These are phyloP conservation scores for Boletellus sp. DNA, from an alignment of 768 basidiomycete genomes.

Conservation along the genomic window DNA sequence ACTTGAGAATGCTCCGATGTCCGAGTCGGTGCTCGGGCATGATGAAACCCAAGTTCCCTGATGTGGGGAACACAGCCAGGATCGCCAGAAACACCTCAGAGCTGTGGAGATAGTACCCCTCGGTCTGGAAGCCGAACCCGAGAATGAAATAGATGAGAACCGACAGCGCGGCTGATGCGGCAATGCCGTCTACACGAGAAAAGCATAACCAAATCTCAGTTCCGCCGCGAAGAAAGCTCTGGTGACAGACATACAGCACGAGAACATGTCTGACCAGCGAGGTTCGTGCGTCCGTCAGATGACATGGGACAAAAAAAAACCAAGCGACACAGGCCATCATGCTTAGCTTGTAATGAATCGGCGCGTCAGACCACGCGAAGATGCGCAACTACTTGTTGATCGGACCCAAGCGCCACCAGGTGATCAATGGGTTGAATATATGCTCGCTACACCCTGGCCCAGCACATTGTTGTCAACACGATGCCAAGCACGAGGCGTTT, in stretches of 20 bases:
- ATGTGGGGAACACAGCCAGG: constrained; percentile 67
- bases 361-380: constrained; percentile 74
- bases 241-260: constrained; percentile 39
- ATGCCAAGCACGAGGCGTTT: constrained; percentile 37
- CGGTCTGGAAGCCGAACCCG: constrained; percentile 67
- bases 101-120: constrained; percentile 72
- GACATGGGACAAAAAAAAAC: neutral
- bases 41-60: constrained; percentile 67
- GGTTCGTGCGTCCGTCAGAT: constrained; percentile 5
- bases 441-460: constrained; percentile 43
- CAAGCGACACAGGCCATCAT: constrained; percentile 47
- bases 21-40: constrained; percentile 73
- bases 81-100: constrained; percentile 80
- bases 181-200: constrained; percentile 46
- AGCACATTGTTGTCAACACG: constrained; percentile 31
- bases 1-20: constrained; percentile 18
- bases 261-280: constrained; percentile 41
- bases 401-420: constrained; percentile 78
- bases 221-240: neutral
- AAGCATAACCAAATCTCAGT: neutral
- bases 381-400: constrained; percentile 76
- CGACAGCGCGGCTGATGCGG: constrained; percentile 57
- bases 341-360: constrained; percentile 80
- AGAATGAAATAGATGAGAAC: constrained; percentile 72
- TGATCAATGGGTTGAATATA: constrained; percentile 77